These are phyloP conservation scores for Tricholoma flavovirens DNA, from an alignment of 768 basidiomycete species.

Conservation along the genomic window DNA sequence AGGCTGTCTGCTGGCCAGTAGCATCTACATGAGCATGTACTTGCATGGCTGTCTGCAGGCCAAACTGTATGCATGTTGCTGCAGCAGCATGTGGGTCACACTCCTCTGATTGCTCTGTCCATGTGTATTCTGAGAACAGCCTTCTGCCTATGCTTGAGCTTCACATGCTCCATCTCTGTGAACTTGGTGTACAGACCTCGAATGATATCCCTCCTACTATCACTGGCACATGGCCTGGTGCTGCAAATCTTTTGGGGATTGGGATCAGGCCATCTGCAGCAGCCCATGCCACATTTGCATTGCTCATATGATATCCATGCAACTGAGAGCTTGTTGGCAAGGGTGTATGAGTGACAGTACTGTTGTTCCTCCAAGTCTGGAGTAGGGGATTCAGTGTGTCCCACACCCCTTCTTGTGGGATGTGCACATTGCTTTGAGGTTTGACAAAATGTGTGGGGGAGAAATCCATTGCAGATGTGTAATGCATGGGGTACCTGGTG, in stretches of 20 bases:
- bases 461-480: neutral
- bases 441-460: neutral
- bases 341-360: neutral
- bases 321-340: neutral
- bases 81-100: neutral
- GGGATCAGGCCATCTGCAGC: neutral
- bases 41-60: neutral
- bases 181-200: neutral
- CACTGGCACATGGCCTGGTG: neutral
- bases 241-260: neutral
- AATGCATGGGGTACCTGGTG: neutral
- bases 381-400: neutral
- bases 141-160: neutral
- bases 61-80: neutral
- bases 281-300: neutral
- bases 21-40: neutral
- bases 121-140: neutral
- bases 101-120: neutral
- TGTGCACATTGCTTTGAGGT: neutral
- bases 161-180: neutral
- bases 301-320: neutral
- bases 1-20: neutral
- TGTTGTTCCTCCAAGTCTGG: neutral
- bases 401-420: neutral
- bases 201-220: neutral